Evolutionary conservation across 2,329 filamentous ascomycete species (phyloP).

Genomic region (Clarireedia monteithiana): DNA sequence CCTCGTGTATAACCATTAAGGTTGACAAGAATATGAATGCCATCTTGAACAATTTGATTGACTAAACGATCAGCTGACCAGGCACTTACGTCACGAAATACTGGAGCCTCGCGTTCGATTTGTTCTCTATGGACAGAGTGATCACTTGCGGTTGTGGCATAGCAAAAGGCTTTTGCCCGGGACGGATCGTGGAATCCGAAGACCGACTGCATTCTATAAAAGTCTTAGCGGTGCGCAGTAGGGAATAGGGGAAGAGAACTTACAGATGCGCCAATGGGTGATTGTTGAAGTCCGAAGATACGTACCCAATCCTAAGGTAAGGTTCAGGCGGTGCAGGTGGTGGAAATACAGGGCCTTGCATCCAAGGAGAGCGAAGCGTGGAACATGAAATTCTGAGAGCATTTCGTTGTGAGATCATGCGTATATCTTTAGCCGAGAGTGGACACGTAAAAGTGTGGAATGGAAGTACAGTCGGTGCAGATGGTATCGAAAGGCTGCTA

Average conservation of each 20-base stretch:
- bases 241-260: conserved; percentile 26
- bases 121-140: conserved; percentile 82
- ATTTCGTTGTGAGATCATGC: conserved; percentile 91
- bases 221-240: neutral
- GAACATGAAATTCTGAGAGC: conserved; percentile 88
- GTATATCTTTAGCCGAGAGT: conserved; percentile 82
- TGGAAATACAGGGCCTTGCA: conserved; percentile 71
- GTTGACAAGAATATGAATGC: conserved; percentile 91
- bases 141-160: conserved; percentile 89
- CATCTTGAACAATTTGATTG: conserved; percentile 76
- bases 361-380: conserved; percentile 79
- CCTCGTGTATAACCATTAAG: conserved; percentile 97
- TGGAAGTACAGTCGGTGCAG: conserved; percentile 87
- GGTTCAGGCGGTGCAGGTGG: conserved; percentile 77
- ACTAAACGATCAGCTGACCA: conserved; percentile 84
- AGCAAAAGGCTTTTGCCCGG: conserved; percentile 81
- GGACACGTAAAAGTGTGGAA: conserved; percentile 98
- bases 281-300: conserved; percentile 98
- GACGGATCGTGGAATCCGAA: conserved; percentile 78
- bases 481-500: conserved; percentile 63
- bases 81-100: conserved; percentile 79
- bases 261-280: conserved; percentile 86
- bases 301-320: conserved; percentile 85
- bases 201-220: conserved; percentile 80
- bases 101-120: conserved; percentile 85